A percentile compares a stretch with the other conserved stretches of the same genome.
Conservation (phyloP, 768 basidiomycete genomes). For the Agrocybe praecox region DNA sequence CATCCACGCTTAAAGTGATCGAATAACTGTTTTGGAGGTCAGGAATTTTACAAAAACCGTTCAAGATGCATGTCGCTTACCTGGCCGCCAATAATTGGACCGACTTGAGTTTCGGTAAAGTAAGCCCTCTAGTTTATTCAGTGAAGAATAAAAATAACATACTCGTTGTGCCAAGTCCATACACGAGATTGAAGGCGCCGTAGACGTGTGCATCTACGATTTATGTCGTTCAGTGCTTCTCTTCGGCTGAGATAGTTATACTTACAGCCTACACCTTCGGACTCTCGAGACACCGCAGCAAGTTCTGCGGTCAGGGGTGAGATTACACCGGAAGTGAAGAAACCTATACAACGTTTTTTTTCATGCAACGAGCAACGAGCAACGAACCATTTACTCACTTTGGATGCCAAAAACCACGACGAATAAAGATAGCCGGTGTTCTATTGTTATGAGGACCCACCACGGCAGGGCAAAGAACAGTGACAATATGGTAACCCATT, state of each 20-base stretch:
- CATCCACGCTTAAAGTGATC: conserved; percentile 58
- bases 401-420: conserved; percentile 50
- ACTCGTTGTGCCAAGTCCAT: conserved; percentile 67
- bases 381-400: conserved; percentile 39
- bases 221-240: not conserved
- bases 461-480: conserved; percentile 62
- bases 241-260: not conserved
- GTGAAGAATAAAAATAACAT: conserved; percentile 20
- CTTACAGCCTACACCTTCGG: conserved; percentile 73
- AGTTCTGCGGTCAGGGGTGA: conserved; percentile 70
- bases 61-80: conserved; percentile 25
- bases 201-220: conserved; percentile 72
- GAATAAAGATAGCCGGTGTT: conserved; percentile 48
- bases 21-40: conserved; percentile 49
- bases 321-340: conserved; percentile 61
- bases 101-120: conserved; percentile 42
- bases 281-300: conserved; percentile 55
- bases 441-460: conserved; percentile 57
- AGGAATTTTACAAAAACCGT: not conserved
- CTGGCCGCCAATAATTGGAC: conserved; percentile 73
- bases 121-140: conserved; percentile 3
- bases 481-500: conserved; percentile 51
- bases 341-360: conserved; percentile 37
- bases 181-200: conserved; percentile 73
- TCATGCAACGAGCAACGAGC: not conserved